Base-by-base conservation (phyloP, 2,329 filamentous ascomycete genomes). In the Fusarium poae region DNA sequence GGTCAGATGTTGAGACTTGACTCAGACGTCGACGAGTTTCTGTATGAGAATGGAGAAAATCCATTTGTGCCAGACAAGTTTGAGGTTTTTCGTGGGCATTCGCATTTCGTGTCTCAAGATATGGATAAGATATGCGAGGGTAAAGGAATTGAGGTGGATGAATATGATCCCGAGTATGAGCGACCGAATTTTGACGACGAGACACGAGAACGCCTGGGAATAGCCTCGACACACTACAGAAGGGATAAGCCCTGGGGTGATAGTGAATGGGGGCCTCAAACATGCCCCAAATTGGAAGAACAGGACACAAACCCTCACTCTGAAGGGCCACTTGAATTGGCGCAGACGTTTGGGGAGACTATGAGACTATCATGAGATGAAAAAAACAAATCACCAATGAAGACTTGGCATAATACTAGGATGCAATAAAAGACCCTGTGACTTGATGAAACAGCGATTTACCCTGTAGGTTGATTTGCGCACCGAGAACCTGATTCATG, bases 401-500 rank as follows among this genome's bases (percentile, higher is more conserved):
- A 20, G n/a, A 23, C 20, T 40, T 37, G 35, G n/a, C n/a, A 3
- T 37, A 37, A 40, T 15, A 25, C 7, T 5, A 39, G 10, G 6
- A 54, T 54, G 23, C 2, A 20, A 18, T 5, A n/a, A 37, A 16
- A 21, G 23, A 34, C 4, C 46, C 42, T 40, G 34, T 64, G 45
- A 51, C 45, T 30, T 45, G n/a, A 29, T 29, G 29, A n/a, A 63
- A 34, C 32, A 44, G 50, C 48, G 37, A 63, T 34, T 44, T 39
- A 46, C 59, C 51, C 55, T 52, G 60, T n/a, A n/a, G n/a, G n/a
- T 30, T 65, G 60, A 59, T 51, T 16, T 23, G 18, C 32, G 25
- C 40, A 59, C 62, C 52, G 52, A 61, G 32, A 57, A 44, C 35
- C 60, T 65, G 62, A 65, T 65, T 65, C 62, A 63, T 62, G 52